Evolutionary conservation across 2,329 filamentous ascomycete species (phyloP), one percentile per base, ranked within the genome.

Genomic region (Lizonia empirigonia): DNA sequence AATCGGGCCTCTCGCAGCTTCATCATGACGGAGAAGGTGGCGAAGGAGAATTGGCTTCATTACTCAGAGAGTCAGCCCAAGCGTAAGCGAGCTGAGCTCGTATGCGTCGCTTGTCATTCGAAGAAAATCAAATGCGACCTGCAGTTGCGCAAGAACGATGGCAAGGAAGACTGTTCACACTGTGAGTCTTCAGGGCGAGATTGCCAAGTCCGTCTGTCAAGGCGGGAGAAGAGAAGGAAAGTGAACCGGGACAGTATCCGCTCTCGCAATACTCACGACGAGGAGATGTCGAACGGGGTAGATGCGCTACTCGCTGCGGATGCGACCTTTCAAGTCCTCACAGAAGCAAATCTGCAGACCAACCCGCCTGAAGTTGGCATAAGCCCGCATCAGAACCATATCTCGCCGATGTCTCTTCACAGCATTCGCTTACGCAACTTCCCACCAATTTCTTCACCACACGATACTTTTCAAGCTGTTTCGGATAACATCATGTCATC

Each of bases 51-150:
- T 13, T 63, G 60, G 60, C 51, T 53, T 13, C 60, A 63, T 24
- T 63, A 59, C 37, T 55, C 53, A 0, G 52, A 38, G 26, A 37
- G 42, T 20, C 46, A 37, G 19, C 54, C 44, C 8, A 63, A 57
- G 20, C 53, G 60, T n/a, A 63, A 61, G 34, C 49, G 60, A 9
- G 60, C 60, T n/a, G 60, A 61, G 16, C 47, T 63, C 2, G 60
- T 63, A 16, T 63, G 60, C 30, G 29, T 56, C 8, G 37, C 50
- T 13, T 63, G 60, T 18, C 60, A 63, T 46, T 41, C 58, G 4
- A 63, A 59, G 35, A 63, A 63, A 44, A 47, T 63, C 23, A 63
- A 63, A 42, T 63, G 60, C 35, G 56, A 63, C 22, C 44, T 63
- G 8, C 56, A 61, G 39, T 23, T 32, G 4, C 51, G 52, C 12